Base-by-base conservation (phyloP, 805 yeast species). In the Monosporozyma unispora region DNA sequence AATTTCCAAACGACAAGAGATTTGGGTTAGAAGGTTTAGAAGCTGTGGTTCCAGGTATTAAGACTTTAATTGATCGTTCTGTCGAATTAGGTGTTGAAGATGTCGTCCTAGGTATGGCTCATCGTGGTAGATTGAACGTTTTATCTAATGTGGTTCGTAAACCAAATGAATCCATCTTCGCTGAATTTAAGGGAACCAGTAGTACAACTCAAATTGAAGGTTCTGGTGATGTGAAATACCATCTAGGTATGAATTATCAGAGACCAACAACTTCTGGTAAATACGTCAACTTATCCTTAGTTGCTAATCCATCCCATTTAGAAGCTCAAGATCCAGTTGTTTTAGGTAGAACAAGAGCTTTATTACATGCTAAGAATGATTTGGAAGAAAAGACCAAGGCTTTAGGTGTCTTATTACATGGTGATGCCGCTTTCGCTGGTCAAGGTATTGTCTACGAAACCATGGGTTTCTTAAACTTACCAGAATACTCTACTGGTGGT, bases 361-460 rank as follows among this genome's bases (percentile, higher is more conserved):
- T 90, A 57, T 93, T 87, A 72, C 95, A 88, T 66, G 85, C 80
- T 74, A 91, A 91, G 75, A 75, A 80, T 61, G 98, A 93, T 66
- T 80, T 85, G 56, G 89, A 89, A 55, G 79, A 77, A 43, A 86
- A 75, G 75, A 75, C 81, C 61, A 91, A 89, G 73, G 96, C 98
- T 44, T 76, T 93, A 78, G 84, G 93, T 56, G 86, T 93, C 52
- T 76, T 93, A 70, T 77, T 93, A 70, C 99, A 93, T 70, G 99
- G 99, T 78, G 99, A 93, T 71, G 96, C 99, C 51, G 99, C 99
- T 37, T 90, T 93, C 67, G 90, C 97, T 43, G 99, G 86, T 56
- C 99, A 93, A 75, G 99, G 99, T 82, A 95, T 93, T 50, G 97
- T 93, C 51, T 93, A 93, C 73, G 99, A 93, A 76, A 91, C 99